Percentiles rank a stretch among this genome's conserved stretches.
phyloP scores from a whole-genome alignment of 2,329 filamentous ascomycete genomes.

The Monilinia polystroma region DNA sequence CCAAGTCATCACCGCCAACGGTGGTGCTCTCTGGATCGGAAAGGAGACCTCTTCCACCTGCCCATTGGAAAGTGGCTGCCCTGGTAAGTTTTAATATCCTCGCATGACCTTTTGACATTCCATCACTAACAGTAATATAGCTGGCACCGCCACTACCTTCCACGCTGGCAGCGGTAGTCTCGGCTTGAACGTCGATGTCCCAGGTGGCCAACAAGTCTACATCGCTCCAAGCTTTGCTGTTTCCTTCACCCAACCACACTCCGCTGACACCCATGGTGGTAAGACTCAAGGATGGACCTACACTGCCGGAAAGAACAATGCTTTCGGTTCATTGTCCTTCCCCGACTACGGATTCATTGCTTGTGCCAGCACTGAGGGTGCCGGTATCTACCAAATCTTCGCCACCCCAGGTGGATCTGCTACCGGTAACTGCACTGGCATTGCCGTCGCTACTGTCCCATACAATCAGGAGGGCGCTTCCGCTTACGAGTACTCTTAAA shows the following conservation, averaged over 20 bases:
- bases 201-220: slow-evolving; percentile 23
- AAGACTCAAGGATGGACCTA: background rate
- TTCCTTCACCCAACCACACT: slow-evolving; percentile 9
- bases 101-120: no score
- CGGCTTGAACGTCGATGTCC: background rate
- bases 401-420: background rate
- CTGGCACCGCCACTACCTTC: background rate
- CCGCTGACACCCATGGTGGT: background rate
- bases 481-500: slow-evolving; percentile 15
- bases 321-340: background rate
- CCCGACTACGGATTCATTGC: slow-evolving; percentile 17
- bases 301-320: background rate
- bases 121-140: slow-evolving; percentile 1
- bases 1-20: slow-evolving; percentile 4
- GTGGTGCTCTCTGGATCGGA: slow-evolving; percentile 18
- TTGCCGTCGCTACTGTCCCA: background rate
- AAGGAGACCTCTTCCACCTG: slow-evolving; percentile 17
- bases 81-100: background rate
- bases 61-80: slow-evolving; percentile 27
- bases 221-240: background rate
- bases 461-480: background rate
- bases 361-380: background rate
- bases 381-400: background rate
- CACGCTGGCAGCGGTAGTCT: background rate
- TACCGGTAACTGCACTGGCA: slow-evolving; percentile 14